Conservation (phyloP, 2,329 filamentous ascomycete species). For the Pseudogymnoascus sp. region DNA sequence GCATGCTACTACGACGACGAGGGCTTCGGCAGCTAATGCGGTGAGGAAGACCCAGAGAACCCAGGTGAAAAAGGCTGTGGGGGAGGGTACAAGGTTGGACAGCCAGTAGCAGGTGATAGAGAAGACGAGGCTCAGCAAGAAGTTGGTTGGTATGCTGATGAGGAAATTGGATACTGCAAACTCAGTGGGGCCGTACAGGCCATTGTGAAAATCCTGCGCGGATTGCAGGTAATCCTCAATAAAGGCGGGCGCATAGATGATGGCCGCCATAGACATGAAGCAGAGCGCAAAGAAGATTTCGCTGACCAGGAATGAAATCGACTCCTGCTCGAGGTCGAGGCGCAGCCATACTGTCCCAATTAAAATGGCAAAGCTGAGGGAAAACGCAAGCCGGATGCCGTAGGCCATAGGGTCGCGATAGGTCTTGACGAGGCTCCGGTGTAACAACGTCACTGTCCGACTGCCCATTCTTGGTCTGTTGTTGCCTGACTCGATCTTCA, state of each 20-base stretch:
- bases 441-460: no score
- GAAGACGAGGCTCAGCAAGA: slow-evolving; percentile 68
- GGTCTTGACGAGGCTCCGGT: slow-evolving; percentile 50
- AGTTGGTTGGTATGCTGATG: slow-evolving; percentile 51
- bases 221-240: slow-evolving; percentile 67
- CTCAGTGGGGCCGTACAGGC: slow-evolving; percentile 64
- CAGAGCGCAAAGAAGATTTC: slow-evolving; percentile 67
- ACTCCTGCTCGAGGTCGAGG: slow-evolving; percentile 57
- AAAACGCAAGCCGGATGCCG: slow-evolving; percentile 73
- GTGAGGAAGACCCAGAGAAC: no score
- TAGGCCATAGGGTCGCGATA: slow-evolving; percentile 76
- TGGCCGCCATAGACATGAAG: slow-evolving; percentile 68
- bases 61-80: slow-evolving; percentile 51
- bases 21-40: no score
- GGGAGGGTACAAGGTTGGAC: slow-evolving; percentile 60
- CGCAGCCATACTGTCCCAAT: slow-evolving; percentile 80
- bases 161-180: slow-evolving; percentile 72
- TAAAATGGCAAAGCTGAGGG: slow-evolving; percentile 67
- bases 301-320: slow-evolving; percentile 74
- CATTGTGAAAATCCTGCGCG: slow-evolving; percentile 69
- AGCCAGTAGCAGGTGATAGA: slow-evolving; percentile 71
- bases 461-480: no score
- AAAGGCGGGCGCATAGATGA: slow-evolving; percentile 75
- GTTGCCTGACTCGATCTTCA: no score
- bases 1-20: no score